Base-by-base conservation (phyloP, 257 asterid genomes). In the Lycium ferocissimum region DNA sequence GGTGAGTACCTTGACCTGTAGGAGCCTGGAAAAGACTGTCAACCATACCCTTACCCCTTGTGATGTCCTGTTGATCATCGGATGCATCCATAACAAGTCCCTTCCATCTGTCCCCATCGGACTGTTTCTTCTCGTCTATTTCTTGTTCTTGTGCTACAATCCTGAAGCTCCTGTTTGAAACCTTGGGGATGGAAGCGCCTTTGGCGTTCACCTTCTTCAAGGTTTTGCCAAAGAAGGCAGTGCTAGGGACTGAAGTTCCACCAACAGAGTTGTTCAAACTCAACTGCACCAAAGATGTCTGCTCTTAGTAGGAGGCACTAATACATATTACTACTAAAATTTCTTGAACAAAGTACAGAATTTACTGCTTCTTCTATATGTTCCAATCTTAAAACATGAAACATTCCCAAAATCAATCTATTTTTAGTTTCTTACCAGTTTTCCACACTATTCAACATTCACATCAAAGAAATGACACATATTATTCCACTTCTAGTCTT, bases 51-150 rank as follows among this genome's bases (percentile, higher is more conserved):
- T 94, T 94, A 20, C 97, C 97, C 79, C 98, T 86, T 26, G 97
- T 84, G 38, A 94, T 94, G 79, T 94, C 98, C 78, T 94, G 98
- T 49, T 94, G 98, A 37, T 94, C 98, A 58, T 94, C 98, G 0
- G 97, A 94, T 3, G 18, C 18, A 70, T 94, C 98, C 8, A 63
- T 70, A n/a, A 47, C 80, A 7, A 94, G 94, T 4, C 95, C 98
- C 88, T 86, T 87, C 98, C 98, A 94, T 83, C 86, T 87, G 89
- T 94, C 98, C 18, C 7, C 3, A 0, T 86, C 89, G 0, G 92
- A 88, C 81, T 94, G 93, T 66, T 81, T 89, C 35, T 80, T 47
- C 81, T 90, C 94, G 8, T 91, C 88, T 12, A 85, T 62, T 73
- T 87, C 93, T 45, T 18, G 85, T 33, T 58, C 56, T 72, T n/a